Base-by-base conservation (phyloP, 352 stramenopile species). In the Globisporangium middletonii region DNA sequence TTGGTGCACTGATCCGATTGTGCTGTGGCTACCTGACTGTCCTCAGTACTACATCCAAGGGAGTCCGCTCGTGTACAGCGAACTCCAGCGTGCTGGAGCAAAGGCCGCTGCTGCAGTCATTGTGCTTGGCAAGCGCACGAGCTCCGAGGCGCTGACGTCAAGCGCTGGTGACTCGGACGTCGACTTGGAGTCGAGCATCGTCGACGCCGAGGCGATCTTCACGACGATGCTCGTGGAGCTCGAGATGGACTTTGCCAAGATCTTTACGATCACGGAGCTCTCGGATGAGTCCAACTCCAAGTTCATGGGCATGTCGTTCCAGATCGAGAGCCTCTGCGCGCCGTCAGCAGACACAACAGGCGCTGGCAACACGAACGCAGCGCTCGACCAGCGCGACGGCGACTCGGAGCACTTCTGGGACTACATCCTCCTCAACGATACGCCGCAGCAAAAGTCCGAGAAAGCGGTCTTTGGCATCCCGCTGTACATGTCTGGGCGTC, bases 181-280 rank as follows among this genome's bases (percentile, higher is more conserved):
- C 30, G 80, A 92, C 41, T 47, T 90, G 19, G 80, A 92, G 33
- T 79, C 76, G 42, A 89, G 78, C 33, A 88, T 94, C 2, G 73
- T 78, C 30, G 85, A 94, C 57, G 75, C 82, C 0, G 82, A 94
- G 59, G 85, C 83, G 12, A 92, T 94, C 65, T 92, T 94, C 52
- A 75, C 73, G 27, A 92, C 85, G 18, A 92, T 94, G 83, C 65
- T 94, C 15, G 82, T 94, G 37, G 82, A 92, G 57, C 66, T 94
- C 37, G 92, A 94, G 60, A 92, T 94, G 82, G 77, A 94, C 59
- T 89, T 91, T 23, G 71, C 77, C 9, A 81, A 77, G 57, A 86
- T 92, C 43, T 94, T 94, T 49, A 92, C 85, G 5, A 82, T 94
- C 63, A 94, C 85, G 0, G 85, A 94, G 51, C 77, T 94, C 26